phyloP scores from a whole-genome alignment of 345 rosid species.

The Citrus reticulata region DNA sequence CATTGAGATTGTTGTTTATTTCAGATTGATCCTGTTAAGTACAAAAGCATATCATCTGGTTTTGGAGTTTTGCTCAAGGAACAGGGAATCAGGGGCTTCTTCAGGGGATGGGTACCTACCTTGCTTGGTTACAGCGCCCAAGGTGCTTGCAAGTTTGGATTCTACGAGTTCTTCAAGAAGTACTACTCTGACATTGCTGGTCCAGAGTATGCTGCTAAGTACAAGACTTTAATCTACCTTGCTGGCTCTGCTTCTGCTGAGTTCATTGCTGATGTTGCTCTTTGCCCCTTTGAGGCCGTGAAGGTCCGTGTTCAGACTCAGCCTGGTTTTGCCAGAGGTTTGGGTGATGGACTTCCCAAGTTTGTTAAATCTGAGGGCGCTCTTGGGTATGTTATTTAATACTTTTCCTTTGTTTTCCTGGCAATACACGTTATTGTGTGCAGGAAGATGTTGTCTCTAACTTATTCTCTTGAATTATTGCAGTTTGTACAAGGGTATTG shows the following conservation, averaged over 20 bases:
- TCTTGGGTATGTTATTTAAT: slow-evolving; percentile 60
- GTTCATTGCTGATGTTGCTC: slow-evolving; percentile 85
- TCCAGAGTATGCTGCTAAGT: slow-evolving; percentile 75
- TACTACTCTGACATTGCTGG: slow-evolving; percentile 92
- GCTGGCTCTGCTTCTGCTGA: slow-evolving; percentile 99
- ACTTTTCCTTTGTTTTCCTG: neutral
- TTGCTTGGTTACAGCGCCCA: slow-evolving; percentile 97
- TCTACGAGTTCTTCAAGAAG: slow-evolving; percentile 96
- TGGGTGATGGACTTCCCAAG: slow-evolving; percentile 94
- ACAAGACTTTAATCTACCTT: slow-evolving; percentile 95
- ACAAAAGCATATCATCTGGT: slow-evolving; percentile 92
- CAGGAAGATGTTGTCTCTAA: neutral
- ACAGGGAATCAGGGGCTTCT: slow-evolving; percentile 89
- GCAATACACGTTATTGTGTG: neutral
- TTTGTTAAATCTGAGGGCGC: slow-evolving; percentile 84
- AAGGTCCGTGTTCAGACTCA: slow-evolving; percentile 99
- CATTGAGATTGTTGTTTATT: slow-evolving; percentile 9
- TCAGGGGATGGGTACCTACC: slow-evolving; percentile 99
- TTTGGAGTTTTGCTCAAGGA: slow-evolving; percentile 85
- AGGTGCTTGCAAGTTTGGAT: slow-evolving; percentile 98
- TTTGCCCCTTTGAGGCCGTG: slow-evolving; percentile 99
- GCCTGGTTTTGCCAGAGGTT: slow-evolving; percentile 97
- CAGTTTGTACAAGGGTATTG: slow-evolving; percentile 96
- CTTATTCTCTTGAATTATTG: slow-evolving; percentile 4
- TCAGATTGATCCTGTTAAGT: slow-evolving; percentile 93